Base-by-base conservation (phyloP, 2,329 filamentous ascomycete species). In the Uncinocarpus reesii region DNA sequence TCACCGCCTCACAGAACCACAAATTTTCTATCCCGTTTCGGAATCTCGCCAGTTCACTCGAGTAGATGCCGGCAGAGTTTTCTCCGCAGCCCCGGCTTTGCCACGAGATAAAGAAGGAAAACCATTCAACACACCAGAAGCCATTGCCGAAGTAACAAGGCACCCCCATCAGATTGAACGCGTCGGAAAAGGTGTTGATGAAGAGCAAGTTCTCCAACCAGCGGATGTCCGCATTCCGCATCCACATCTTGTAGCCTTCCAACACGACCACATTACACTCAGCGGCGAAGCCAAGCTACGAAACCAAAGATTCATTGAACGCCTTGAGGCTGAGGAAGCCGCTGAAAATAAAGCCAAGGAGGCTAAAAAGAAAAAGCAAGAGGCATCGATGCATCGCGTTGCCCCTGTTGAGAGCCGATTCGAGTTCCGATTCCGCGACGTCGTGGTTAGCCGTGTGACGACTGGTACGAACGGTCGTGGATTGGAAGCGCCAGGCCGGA, bases 41-140 rank as follows among this genome's bases (percentile, higher is more conserved):
- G 79, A 83, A 60, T 81, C 79, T 1, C 74, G 79, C 4, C 70
- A 72, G 18, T 82, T 82, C 62, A 82, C 75, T n/a, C 77, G 79
- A 57, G 71, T 69, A n/a, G 79, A 82, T 55, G 79, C 79, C 3
- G 79, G 75, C 15, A 75, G 76, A 51, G 78, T 78, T 24, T 82
- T 83, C 62, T 69, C 66, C 13, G 68, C 61, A 13, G 68, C 70
- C 4, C 68, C 69, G 1, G 62, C 64, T 11, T 55, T 70, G 13
- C 48, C 53, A 3, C 50, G 57, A 16, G 56, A 55, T 4, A 49
- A 53, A 1, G 49, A 55, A 20, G 54, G 59, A 20, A 55, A 55
- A 34, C 56, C 60, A 4, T 61, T 62, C 10, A 60, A 69, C 32
- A 60, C 67, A 8, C 56, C 59, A 26, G 58, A 61, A 37, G 57